Evolutionary conservation across 2,329 filamentous ascomycete species (phyloP).

Genomic region (Beauveria australis): DNA sequence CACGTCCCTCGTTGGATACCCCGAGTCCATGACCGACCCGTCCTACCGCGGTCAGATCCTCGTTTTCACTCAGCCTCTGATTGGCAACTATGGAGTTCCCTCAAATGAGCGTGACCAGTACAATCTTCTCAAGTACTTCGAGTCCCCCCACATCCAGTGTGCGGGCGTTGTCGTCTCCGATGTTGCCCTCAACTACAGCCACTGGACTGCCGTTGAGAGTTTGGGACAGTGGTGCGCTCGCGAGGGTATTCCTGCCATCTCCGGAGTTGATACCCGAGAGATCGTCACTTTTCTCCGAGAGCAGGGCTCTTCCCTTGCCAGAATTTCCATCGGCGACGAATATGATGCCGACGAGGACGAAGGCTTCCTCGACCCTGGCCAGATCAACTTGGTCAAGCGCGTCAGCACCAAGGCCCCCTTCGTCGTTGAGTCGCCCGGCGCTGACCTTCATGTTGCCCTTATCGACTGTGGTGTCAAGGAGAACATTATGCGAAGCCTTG

Average conservation of each 20-base stretch:
- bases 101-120: conserved; percentile 76
- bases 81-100: conserved; percentile 97
- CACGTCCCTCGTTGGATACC: conserved; percentile 94
- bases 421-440: conserved; percentile 77
- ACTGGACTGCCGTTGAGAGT: conserved; percentile 97
- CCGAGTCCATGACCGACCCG: conserved; percentile 85
- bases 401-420: conserved; percentile 98
- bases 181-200: conserved; percentile 87
- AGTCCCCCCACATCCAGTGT: conserved; percentile 95
- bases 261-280: conserved; percentile 90
- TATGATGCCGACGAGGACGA: conserved; percentile 98
- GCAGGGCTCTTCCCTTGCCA: conserved; percentile 89
- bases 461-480: conserved; percentile 99
- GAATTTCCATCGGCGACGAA: conserved; percentile 91
- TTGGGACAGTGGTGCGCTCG: conserved; percentile 90
- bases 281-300: conserved; percentile 95
- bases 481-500: conserved; percentile 94
- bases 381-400: conserved; percentile 92
- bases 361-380: conserved; percentile 86
- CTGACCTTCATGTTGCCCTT: conserved; percentile 83
- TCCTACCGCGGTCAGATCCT: conserved; percentile 92
- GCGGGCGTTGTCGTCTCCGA: conserved; percentile 94
- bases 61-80: conserved; percentile 95
- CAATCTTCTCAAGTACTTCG: conserved; percentile 94
- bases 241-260: conserved; percentile 92